Conservation (phyloP, 176 grass and related monocot genomes). For the Phyllostachys edulis region DNA sequence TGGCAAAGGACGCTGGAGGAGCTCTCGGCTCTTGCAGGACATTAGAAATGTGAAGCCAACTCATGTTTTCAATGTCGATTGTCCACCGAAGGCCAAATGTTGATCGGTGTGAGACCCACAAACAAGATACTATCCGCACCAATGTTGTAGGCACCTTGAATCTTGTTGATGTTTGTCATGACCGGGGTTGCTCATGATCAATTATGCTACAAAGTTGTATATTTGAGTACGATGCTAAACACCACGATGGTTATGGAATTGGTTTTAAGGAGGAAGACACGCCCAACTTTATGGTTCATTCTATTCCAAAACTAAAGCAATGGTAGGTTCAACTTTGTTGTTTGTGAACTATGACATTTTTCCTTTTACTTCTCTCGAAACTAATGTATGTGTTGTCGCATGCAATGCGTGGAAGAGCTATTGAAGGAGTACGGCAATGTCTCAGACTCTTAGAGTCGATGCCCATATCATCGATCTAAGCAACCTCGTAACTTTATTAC, state of each 20-base stretch:
- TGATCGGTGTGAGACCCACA: slow-evolving; percentile 77
- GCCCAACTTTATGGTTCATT: slow-evolving; percentile 68
- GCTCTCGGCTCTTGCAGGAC: slow-evolving; percentile 45
- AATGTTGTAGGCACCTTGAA: slow-evolving; percentile 75
- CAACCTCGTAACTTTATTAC: slow-evolving; percentile 72
- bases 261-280: slow-evolving; percentile 73
- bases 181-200: slow-evolving; percentile 65
- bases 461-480: slow-evolving; percentile 66
- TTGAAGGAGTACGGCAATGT: slow-evolving; percentile 70
- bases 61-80: slow-evolving; percentile 86
- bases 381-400: slow-evolving; percentile 1
- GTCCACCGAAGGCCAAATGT: slow-evolving; percentile 74
- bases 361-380: background rate
- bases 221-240: slow-evolving; percentile 64
- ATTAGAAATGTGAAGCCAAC: slow-evolving; percentile 69
- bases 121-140: slow-evolving; percentile 70
- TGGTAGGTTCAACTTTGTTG: slow-evolving; percentile 40
- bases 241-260: slow-evolving; percentile 55
- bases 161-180: slow-evolving; percentile 65
- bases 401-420: slow-evolving; percentile 58
- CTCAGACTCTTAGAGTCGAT: slow-evolving; percentile 65
- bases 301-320: slow-evolving; percentile 77
- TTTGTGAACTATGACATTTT: background rate
- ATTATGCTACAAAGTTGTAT: slow-evolving; percentile 79
- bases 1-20: slow-evolving; percentile 72